A percentile compares a stretch with the other conserved stretches of the same genome.
Evolutionary conservation across 768 basidiomycete genomes (phyloP).

Genomic region (Tylopilus vinaceipallidus): DNA sequence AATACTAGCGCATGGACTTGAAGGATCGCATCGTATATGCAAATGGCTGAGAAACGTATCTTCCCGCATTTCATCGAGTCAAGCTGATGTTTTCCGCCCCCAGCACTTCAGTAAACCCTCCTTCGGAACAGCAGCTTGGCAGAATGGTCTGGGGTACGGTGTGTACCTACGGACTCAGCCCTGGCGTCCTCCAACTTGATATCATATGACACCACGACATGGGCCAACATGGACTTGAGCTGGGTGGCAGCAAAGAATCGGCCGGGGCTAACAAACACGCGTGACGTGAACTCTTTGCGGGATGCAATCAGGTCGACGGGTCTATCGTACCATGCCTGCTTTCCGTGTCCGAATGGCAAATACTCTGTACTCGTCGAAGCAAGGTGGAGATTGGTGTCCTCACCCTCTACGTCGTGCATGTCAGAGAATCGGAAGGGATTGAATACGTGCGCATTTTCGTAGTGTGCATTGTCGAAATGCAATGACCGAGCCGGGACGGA

Average conservation of each 20-base stretch:
- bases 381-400: constrained; percentile 24
- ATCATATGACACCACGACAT: constrained; percentile 34
- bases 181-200: constrained; percentile 1
- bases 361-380: background rate
- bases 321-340: background rate
- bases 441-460: constrained; percentile 37
- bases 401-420: constrained; percentile 33
- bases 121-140: constrained; percentile 4
- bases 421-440: constrained; percentile 47
- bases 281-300: background rate
- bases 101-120: no score
- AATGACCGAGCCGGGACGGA: background rate
- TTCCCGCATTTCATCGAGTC: no score
- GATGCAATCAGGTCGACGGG: constrained; percentile 8
- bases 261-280: background rate
- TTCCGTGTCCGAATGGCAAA: background rate
- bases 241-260: constrained; percentile 42
- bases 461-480: constrained; percentile 18
- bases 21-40: no score
- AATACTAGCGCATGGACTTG: no score
- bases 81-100: no score
- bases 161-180: background rate
- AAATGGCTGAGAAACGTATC: no score
- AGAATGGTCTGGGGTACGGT: background rate
- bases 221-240: constrained; percentile 45